Evolutionary conservation across 768 basidiomycete species (phyloP).

Genomic region (Lentinus brumalis): DNA sequence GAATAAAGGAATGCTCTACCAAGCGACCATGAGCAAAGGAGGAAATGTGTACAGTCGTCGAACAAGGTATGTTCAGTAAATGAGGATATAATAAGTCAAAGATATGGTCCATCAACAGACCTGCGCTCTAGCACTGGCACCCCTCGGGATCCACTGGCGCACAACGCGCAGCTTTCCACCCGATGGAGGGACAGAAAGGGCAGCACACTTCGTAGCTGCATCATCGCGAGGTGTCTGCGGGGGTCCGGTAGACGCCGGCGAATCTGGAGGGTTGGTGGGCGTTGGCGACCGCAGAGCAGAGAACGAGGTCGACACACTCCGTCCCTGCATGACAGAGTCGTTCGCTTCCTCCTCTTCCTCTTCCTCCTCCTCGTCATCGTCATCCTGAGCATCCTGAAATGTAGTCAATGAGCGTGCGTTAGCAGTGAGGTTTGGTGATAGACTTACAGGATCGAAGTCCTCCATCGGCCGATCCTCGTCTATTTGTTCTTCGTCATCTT

Average conservation of each 20-base stretch:
- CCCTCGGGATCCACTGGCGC: constrained; percentile 42
- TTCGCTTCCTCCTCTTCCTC: constrained; percentile 50
- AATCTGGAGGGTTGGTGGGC: constrained; percentile 44
- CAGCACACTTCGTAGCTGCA: constrained; percentile 15
- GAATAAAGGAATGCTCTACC: neutral
- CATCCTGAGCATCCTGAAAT: constrained; percentile 42
- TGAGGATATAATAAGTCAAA: constrained; percentile 16
- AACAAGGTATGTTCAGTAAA: constrained; percentile 4
- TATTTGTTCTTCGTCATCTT: constrained; percentile 45
- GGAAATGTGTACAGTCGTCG: neutral
- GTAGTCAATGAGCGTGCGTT: neutral
- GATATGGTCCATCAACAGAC: constrained; percentile 20
- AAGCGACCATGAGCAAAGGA: neutral
- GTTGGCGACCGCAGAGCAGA: constrained; percentile 34
- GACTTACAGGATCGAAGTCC: constrained; percentile 79
- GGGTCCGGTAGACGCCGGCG: constrained; percentile 51
- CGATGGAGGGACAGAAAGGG: constrained; percentile 13
- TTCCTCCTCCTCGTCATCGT: constrained; percentile 54
- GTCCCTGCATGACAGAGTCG: constrained; percentile 12
- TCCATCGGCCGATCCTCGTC: constrained; percentile 75
- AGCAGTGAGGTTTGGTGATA: neutral
- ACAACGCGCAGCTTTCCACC: constrained; percentile 44
- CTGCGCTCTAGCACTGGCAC: constrained; percentile 35
- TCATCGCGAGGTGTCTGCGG: constrained; percentile 49
- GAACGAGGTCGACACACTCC: constrained; percentile 4